Base-by-base conservation (phyloP, 1,139 yeast genomes). In the Candida sp. region DNA sequence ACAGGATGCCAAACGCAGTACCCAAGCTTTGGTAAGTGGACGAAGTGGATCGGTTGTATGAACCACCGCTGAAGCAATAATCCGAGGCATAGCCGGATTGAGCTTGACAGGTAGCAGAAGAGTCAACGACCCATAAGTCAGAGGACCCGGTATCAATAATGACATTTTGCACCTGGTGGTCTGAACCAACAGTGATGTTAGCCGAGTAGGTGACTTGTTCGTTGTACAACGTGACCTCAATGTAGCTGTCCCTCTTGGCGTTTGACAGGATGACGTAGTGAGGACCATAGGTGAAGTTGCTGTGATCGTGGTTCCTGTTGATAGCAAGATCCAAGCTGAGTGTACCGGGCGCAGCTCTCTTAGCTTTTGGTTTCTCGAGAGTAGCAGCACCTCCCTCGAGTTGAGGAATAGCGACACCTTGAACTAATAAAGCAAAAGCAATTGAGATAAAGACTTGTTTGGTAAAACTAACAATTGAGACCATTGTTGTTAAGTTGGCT, bases 121-220 rank as follows among this genome's bases (percentile, higher is more conserved):
- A 27, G 3, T 47, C 47, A n/a, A 49, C 41, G 11, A 63, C 59
- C 72, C 72, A 68, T 46, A 67, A 59, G 49, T 68, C 70, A n/a
- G 66, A 56, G 30, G 68, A 62, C 5, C 72, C 72, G 8, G 73
- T 69, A 51, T 68, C 73, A 25, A 69, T 47, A 33, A 54, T 47
- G 27, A 68, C 70, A 17, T 46, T 50, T 27, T 63, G 55, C 17
- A 52, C 42, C 47, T 61, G 64, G 5, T 54, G 49, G 41, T 63
- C 50, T 30, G 67, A 57, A 5, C 72, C 72, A 33, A 62, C 63
- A 58, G 38, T 23, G 26, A 56, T 44, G n/a, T 47, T 35, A 28
- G 49, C 42, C 7, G 41, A 35, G 35, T 52, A 52, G 17, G 28
- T 6, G 11, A 42, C 39, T 25, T 33, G 23, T n/a, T 42, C 45